phyloP scores from a whole-genome alignment of 2,329 filamentous ascomycete genomes.

The Stachybotrys echinatus region DNA sequence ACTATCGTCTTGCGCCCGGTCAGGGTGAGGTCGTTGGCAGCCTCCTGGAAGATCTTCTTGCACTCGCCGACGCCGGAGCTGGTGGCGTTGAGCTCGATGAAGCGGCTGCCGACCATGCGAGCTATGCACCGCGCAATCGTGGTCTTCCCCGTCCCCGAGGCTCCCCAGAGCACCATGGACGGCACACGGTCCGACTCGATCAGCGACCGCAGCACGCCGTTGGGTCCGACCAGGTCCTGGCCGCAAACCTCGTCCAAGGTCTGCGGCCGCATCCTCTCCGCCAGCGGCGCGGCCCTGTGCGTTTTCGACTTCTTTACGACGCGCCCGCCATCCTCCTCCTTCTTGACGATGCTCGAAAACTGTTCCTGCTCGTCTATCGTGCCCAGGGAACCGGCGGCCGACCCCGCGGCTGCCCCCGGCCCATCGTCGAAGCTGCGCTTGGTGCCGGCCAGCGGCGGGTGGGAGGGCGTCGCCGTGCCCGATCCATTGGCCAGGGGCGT shows the following conservation, averaged over 20 bases:
- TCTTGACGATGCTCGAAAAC: neutral
- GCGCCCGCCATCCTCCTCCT: constrained; percentile 27
- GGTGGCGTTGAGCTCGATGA: constrained; percentile 94
- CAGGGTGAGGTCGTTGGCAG: constrained; percentile 70
- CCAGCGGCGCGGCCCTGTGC: constrained; percentile 72
- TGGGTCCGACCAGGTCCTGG: constrained; percentile 81
- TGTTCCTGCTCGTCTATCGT: constrained; percentile 6
- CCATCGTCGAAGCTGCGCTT: constrained; percentile 53
- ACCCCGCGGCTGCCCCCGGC: constrained; percentile 26
- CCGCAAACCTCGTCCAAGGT: constrained; percentile 83
- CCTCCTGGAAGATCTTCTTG: constrained; percentile 87
- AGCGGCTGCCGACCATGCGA: constrained; percentile 72
- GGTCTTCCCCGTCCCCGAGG: constrained; percentile 77
- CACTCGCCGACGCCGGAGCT: constrained; percentile 82
- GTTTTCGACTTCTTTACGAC: constrained; percentile 62
- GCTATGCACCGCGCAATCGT: constrained; percentile 92
- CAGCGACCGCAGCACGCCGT: constrained; percentile 78
- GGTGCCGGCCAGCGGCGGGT: constrained; percentile 27
- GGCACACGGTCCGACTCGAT: constrained; percentile 84
- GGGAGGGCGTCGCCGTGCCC: constrained; percentile 11
- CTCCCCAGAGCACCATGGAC: constrained; percentile 93
- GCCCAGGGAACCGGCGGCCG: constrained; percentile 3
- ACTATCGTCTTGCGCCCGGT: constrained; percentile 91
- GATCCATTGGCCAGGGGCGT: constrained; percentile 28
- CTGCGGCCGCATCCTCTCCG: constrained; percentile 86